Percentiles rank a stretch among this genome's conserved stretches.
These are phyloP conservation scores for Tetragonia tetragonoides DNA, from an alignment of 148 eudicot species.

Conservation along the genomic window DNA sequence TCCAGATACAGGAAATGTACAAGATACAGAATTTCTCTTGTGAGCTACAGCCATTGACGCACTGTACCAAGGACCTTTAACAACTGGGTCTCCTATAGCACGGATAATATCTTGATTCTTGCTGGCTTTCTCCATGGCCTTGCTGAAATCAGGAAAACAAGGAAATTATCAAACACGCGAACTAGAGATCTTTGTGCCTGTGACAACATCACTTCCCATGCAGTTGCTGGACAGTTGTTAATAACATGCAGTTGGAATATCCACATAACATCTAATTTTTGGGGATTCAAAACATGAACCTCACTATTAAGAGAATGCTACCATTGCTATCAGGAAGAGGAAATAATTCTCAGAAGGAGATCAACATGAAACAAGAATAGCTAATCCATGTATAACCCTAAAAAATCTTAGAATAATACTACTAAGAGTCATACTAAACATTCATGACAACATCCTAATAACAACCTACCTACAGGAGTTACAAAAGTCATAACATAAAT, in stretches of 20 bases:
- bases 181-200: background rate
- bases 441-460: too few relatives aligned
- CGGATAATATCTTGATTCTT: constrained; percentile 48
- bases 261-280: background rate
- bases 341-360: background rate
- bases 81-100: constrained; percentile 86
- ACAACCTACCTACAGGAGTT: too few relatives aligned
- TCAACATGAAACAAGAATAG: background rate
- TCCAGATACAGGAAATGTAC: constrained; percentile 90
- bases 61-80: constrained; percentile 90
- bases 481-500: too few relatives aligned
- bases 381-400: background rate
- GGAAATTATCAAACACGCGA: constrained; percentile 3
- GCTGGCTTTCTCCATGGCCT: constrained; percentile 89
- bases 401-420: background rate
- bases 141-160: constrained; percentile 44
- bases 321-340: background rate
- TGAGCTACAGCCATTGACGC: constrained; percentile 91
- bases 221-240: background rate
- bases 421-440: too few relatives aligned
- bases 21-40: constrained; percentile 77
- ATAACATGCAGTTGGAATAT: background rate
- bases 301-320: background rate
- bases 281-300: background rate
- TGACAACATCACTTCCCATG: background rate